Percentiles rank a stretch among this genome's conserved stretches.
These are phyloP conservation scores for Sphagnum fallax DNA, from an alignment of 228 moss, liverwort and hornwort species.

Conservation along the genomic window DNA sequence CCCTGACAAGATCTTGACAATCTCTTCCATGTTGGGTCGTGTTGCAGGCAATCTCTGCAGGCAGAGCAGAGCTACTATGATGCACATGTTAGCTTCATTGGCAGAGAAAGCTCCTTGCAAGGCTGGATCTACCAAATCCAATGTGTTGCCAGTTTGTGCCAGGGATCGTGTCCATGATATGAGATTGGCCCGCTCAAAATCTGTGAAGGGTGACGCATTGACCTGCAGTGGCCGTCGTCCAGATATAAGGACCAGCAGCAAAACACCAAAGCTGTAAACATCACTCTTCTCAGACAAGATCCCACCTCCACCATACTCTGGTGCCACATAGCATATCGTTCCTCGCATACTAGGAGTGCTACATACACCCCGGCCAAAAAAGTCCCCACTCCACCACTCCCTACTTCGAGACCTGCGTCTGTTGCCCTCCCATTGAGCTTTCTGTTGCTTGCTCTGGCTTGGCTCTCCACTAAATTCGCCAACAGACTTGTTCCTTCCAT, in stretches of 20 bases:
- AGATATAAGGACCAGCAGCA: conserved; percentile 84
- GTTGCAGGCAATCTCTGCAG: conserved; percentile 80
- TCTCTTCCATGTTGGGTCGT: conserved; percentile 87
- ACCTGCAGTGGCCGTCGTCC: conserved; percentile 93
- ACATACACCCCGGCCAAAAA: conserved; percentile 53
- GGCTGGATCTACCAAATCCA: conserved; percentile 77
- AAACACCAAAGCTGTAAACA: conserved; percentile 96
- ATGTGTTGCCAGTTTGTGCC: conserved; percentile 76
- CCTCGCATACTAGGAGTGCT: conserved; percentile 99
- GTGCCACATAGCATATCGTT: conserved; percentile 93
- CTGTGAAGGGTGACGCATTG: conserved; percentile 76
- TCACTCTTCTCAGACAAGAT: conserved; percentile 88
- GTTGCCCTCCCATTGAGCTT: conserved; percentile 40
- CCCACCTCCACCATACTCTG: conserved; percentile 84
- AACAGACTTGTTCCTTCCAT: conserved; percentile 20
- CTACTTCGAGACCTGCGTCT: conserved; percentile 75
- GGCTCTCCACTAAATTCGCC: conserved; percentile 59
- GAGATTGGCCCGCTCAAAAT: conserved; percentile 92
- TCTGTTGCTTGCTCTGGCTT: conserved; percentile 63
- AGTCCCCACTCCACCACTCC: conserved; percentile 88
- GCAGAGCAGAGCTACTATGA: conserved; percentile 87
- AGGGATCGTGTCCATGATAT: conserved; percentile 86
- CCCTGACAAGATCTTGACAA: conserved; percentile 77
- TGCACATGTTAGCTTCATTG: conserved; percentile 78
- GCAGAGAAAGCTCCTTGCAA: conserved; percentile 61